Conservation (phyloP, 2,329 filamentous ascomycete species). For the Diatrype stigma region DNA sequence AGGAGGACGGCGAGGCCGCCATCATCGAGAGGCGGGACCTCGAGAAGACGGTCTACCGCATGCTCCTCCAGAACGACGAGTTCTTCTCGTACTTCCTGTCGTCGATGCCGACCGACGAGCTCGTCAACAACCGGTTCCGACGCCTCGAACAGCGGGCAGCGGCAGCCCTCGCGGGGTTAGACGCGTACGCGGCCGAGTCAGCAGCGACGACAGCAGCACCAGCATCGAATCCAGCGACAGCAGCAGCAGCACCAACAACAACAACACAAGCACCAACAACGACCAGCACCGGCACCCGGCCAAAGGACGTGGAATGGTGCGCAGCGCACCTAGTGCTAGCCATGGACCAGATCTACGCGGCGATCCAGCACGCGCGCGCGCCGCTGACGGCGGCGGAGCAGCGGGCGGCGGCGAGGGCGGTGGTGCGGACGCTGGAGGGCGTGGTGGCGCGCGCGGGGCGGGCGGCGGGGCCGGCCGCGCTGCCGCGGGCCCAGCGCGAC, state of each 20-base stretch:
- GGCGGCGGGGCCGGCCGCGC: slow-evolving; percentile 16
- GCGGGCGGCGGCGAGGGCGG: slow-evolving; percentile 41
- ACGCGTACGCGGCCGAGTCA: slow-evolving; percentile 23
- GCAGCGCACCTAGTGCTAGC: slow-evolving; percentile 42
- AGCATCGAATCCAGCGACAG: not conserved
- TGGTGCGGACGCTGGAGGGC: slow-evolving; percentile 44
- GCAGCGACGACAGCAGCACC: not conserved
- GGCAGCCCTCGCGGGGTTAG: slow-evolving; percentile 42
- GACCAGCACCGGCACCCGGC: slow-evolving; percentile 1
- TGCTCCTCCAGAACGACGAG: slow-evolving; percentile 50
- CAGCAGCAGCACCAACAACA: not conserved
- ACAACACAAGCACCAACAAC: not conserved
- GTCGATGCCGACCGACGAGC: slow-evolving; percentile 39
- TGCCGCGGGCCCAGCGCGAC: slow-evolving; percentile 34
- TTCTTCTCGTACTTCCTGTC: slow-evolving; percentile 51
- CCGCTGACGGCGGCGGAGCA: slow-evolving; percentile 36
- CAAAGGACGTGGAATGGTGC: slow-evolving; percentile 46
- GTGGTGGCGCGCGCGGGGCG: slow-evolving; percentile 37
- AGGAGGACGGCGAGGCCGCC: slow-evolving; percentile 21
- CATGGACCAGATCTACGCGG: slow-evolving; percentile 37
- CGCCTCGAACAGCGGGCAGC: slow-evolving; percentile 44
- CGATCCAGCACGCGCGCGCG: slow-evolving; percentile 34
- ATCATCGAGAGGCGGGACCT: slow-evolving; percentile 42
- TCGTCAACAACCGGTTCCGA: slow-evolving; percentile 43
- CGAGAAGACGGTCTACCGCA: slow-evolving; percentile 47